A percentile compares a stretch with the other conserved stretches of the same genome.
phyloP scores from a whole-genome alignment of 495 filamentous ascomycete genomes.

The Podospora appendiculata region DNA sequence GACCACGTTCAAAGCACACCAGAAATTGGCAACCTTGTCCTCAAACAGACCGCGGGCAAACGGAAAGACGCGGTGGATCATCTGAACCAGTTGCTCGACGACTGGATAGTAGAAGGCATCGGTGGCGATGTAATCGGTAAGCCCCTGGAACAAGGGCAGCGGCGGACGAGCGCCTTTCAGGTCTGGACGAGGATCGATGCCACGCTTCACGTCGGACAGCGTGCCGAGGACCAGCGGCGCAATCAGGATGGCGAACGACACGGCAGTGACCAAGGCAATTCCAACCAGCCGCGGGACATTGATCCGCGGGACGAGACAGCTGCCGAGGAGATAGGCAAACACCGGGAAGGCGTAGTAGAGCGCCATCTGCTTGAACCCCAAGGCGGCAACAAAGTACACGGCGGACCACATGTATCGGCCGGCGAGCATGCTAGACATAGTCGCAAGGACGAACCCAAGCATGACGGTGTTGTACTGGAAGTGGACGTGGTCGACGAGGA shows the following conservation, averaged over 20 bases:
- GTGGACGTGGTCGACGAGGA: slow-evolving; percentile 94
- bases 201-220: slow-evolving; percentile 48
- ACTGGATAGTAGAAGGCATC: slow-evolving; percentile 61
- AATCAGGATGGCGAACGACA: slow-evolving; percentile 67
- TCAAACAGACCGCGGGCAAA: slow-evolving; percentile 93
- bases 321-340: slow-evolving; percentile 84
- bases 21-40: slow-evolving; percentile 97
- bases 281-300: slow-evolving; percentile 61
- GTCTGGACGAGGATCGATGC: slow-evolving; percentile 40
- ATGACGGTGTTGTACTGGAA: slow-evolving; percentile 99
- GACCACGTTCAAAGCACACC: slow-evolving; percentile 85
- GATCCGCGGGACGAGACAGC: slow-evolving; percentile 68
- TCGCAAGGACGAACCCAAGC: slow-evolving; percentile 80
- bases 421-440: slow-evolving; percentile 79
- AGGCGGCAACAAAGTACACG: slow-evolving; percentile 86
- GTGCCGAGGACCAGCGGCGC: slow-evolving; percentile 64
- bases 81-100: slow-evolving; percentile 69
- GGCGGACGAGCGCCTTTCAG: slow-evolving; percentile 46
- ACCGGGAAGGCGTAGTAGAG: slow-evolving; percentile 91
- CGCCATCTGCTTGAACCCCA: slow-evolving; percentile 98
- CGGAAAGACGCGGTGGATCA: slow-evolving; percentile 84
- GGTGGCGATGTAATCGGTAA: slow-evolving; percentile 53
- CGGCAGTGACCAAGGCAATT: slow-evolving; percentile 64
- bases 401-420: slow-evolving; percentile 79
- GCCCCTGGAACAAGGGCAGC: slow-evolving; percentile 46